These are phyloP conservation scores for Pholiota adiposa DNA, from an alignment of 1,284 basidiomycete species.

Conservation along the genomic window DNA sequence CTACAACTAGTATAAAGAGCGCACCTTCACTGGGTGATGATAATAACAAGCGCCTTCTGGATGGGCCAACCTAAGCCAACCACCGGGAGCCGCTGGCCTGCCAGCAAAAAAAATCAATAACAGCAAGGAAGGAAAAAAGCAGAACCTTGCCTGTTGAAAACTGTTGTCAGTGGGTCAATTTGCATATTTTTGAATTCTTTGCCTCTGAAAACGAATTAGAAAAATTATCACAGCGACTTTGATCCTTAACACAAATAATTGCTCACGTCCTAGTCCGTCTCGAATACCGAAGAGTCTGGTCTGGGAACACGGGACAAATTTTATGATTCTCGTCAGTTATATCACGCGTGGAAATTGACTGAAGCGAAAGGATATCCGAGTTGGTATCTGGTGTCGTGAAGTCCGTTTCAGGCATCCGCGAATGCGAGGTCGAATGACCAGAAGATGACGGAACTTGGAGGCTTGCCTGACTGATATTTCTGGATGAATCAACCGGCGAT, in stretches of 20 bases:
- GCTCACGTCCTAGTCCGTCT: slow-evolving; percentile 18
- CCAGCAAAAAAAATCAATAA: not conserved
- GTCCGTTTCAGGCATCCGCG: not conserved
- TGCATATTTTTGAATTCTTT: not conserved
- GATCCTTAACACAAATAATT: not conserved
- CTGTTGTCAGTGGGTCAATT: slow-evolving; percentile 12
- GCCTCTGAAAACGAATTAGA: not conserved
- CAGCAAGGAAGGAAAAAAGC: not conserved
- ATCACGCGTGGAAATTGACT: not conserved
- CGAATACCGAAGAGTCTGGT: slow-evolving; percentile 11
- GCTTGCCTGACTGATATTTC: not conserved
- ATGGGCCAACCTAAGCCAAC: slow-evolving; percentile 32
- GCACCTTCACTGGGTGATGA: slow-evolving; percentile 35
- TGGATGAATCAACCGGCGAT: not conserved
- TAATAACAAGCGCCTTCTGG: slow-evolving; percentile 47
- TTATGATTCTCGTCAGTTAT: not conserved
- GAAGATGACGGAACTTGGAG: not conserved
- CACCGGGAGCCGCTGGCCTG: slow-evolving; percentile 18
- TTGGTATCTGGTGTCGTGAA: not conserved
- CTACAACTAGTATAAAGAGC: too few species aligned
- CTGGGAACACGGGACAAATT: slow-evolving; percentile 16
- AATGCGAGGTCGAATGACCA: not conserved
- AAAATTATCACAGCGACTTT: not conserved
- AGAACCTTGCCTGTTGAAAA: slow-evolving; percentile 11
- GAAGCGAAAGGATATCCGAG: not conserved